Evolutionary conservation across 2,329 filamentous ascomycete genomes (phyloP), one percentile per base, ranked within the genome.

Genomic region (Nothophaeocryptopus gaeumannii): DNA sequence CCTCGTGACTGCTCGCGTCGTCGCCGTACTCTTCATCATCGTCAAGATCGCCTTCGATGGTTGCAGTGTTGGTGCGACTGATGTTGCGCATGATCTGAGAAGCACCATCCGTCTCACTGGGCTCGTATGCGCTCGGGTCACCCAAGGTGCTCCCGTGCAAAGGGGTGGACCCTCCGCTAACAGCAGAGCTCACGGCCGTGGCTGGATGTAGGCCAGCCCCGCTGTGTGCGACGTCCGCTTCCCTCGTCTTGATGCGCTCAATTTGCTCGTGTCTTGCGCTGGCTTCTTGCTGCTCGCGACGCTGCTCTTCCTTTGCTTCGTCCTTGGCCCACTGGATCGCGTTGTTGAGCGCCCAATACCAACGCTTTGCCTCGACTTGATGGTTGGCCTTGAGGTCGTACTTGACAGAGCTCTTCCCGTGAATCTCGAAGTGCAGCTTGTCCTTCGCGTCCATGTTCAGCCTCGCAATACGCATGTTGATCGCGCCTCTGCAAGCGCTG

Each of bases 291-390:
- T 83, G 83, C 31, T 84, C 84, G 53, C 90, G 84, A 58, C 79
- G 84, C 65, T 92, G 86, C 63, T 96, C 92, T 68, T 95, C 89
- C 60, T 87, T 91, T 7, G 89, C 91, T 72, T 97, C 93, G 64
- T 99, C 93, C 70, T 99, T 99, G 56, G 89, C 86, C 87, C 89
- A 97, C 67, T 97, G 93, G 42, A 99, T 99, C 5, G 93, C 92
- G 68, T 99, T 99, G 73, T 99, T 99, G 56, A 99, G 76, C 0
- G 93, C 89, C 93, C 93, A 99, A 71, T 95, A 99, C 93, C 93
- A 99, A 47, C 93, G 83, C 72, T 99, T 99, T 5, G 93, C 92
- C 70, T 99, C 93, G 26, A 97, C 92, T 66, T 96, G 88, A 70
- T 99, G 93, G 64, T 99, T 99, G 0, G 93, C 93, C 70, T 96